Percentiles rank a stretch among this genome's conserved stretches.
Conservation (phyloP, 2,329 filamentous ascomycete species). For the Cryoendolithus antarcticus region DNA sequence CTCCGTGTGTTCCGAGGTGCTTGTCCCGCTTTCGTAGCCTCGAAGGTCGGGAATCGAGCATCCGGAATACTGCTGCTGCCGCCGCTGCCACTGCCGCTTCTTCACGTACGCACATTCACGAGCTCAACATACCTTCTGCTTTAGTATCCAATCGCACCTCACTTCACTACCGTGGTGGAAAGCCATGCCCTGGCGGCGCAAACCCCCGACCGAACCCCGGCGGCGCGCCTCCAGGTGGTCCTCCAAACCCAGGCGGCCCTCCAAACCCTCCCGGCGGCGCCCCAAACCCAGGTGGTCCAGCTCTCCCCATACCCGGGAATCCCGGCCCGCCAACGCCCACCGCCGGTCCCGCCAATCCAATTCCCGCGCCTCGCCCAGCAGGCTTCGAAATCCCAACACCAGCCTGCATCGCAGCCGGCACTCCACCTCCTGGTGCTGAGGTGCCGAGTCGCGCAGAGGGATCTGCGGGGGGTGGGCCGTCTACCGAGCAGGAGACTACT, state of each 20-base stretch:
- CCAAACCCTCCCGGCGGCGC: conserved; percentile 22
- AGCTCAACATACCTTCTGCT: too few species aligned
- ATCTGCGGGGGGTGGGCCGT: conserved; percentile 89
- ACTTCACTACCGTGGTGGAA: conserved; percentile 6
- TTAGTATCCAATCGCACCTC: too few species aligned
- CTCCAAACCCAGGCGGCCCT: conserved; percentile 18
- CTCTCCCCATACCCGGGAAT: conserved; percentile 42
- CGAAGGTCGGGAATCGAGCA: too few species aligned
- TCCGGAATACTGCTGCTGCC: too few species aligned
- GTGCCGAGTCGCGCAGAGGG: conserved; percentile 80
- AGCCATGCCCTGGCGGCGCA: conserved; percentile 10
- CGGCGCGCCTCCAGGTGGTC: conserved; percentile 4
- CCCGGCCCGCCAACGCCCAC: conserved; percentile 74
- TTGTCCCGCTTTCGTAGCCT: too few species aligned
- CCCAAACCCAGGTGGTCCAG: conserved; percentile 26
- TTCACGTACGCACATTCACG: too few species aligned
- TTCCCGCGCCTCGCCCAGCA: conserved; percentile 64
- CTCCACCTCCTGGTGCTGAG: conserved; percentile 46
- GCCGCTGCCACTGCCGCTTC: too few species aligned
- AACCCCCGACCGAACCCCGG: conserved; percentile 17
- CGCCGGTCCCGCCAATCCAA: conserved; percentile 79
- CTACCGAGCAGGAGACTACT: conserved; percentile 88
- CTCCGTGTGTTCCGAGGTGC: too few species aligned
- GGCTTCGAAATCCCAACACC: conserved; percentile 86
- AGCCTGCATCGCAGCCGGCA: conserved; percentile 58